Evolutionary conservation across 2,329 filamentous ascomycete species (phyloP), one percentile per base, ranked within the genome.

Genomic region (Scytalidium sp.): DNA sequence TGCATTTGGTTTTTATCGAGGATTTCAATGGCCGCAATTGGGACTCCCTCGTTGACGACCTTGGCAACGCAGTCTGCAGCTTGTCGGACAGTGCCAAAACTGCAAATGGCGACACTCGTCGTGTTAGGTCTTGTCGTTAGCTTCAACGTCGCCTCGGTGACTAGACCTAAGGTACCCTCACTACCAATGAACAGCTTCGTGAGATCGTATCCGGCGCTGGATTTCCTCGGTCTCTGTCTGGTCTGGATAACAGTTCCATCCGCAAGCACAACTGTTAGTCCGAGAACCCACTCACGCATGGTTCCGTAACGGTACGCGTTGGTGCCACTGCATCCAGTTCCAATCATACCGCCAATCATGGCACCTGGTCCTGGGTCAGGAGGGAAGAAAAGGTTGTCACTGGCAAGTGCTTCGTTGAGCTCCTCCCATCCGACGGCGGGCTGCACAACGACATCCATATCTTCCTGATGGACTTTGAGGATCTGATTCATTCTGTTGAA

Each of bases 361-460:
- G 88, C 87, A 56, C 75, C 80, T 45, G 80, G 81, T 50, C 53
- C 68, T 10, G 92, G 92, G 61, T 96, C 92, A 3, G 95, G 83
- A 1, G 91, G 92, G 64, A 96, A 94, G 70, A 96, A 96, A 2
- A 96, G 79, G 0, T 88, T 88, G 3, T 80, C 84, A 15, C 79
- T 75, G 66, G 85, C 81, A 41, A 84, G 66, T 58, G 79, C 69
- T 56, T 86, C 81, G 60, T 96, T 97, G 49, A 97, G 72, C 47
- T 88, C 83, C 76, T 94, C 89, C 90, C 90, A 97, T 11, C 19
- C 2, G 6, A 96, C 84, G 7, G 87, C 87, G 2, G 92, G 92
- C 66, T 97, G 92, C 2, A 96, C 90, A 3, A 95, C 87, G 45
- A 96, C 77, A 60, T 97, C 92, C 87, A 96, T 89, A 64, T 96